Conservation (phyloP, 73 alveolate species). For the Paramecium sexaurelia region DNA sequence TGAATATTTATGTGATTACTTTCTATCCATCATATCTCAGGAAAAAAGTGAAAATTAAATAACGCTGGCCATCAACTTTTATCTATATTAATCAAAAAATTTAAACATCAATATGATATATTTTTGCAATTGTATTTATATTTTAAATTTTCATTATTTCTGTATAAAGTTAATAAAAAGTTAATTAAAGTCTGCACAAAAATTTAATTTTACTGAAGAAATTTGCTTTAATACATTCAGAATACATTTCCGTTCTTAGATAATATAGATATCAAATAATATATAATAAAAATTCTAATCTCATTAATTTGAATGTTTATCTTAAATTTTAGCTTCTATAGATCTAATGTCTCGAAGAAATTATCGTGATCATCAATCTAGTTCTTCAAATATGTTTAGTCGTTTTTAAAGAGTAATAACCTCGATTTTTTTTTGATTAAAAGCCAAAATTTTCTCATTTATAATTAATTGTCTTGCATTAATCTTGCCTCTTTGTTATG, state of each 20-base stretch:
- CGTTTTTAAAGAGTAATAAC: no score
- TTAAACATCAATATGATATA: no score
- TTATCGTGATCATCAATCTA: slow-evolving; percentile 64
- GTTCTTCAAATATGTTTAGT: slow-evolving; percentile 69
- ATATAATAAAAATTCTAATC: slow-evolving; percentile 5
- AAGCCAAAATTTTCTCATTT: background rate
- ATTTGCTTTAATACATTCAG: background rate
- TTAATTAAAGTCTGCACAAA: no score
- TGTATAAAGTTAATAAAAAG: no score
- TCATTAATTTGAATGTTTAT: slow-evolving; percentile 28
- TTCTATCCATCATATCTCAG: no score
- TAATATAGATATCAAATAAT: background rate
- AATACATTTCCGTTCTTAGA: slow-evolving; percentile 3
- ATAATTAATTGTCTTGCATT: slow-evolving; percentile 36
- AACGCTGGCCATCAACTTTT: no score
- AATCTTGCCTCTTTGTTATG: background rate
- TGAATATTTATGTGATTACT: no score
- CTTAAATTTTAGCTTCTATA: slow-evolving; percentile 29
- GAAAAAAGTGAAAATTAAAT: no score
- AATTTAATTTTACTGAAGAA: no score
- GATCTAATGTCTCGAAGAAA: slow-evolving; percentile 55
- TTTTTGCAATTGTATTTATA: no score
- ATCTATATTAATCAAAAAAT: no score
- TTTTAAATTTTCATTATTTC: no score
- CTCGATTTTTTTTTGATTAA: background rate